Evolutionary conservation across 306 rosid genomes (phyloP).

Genomic region (Gynostemma pentaphyllum): DNA sequence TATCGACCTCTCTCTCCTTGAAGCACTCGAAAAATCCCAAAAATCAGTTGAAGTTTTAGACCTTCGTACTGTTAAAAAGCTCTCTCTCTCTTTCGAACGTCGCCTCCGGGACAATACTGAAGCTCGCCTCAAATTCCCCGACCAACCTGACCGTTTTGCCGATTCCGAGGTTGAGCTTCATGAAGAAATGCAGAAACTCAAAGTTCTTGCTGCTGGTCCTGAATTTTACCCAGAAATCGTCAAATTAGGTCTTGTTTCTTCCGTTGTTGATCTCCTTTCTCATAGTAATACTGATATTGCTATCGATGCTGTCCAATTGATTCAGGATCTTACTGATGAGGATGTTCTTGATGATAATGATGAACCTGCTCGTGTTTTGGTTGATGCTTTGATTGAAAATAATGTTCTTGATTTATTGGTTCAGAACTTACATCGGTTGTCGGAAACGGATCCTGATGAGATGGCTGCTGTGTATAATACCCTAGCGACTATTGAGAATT

Average conservation of each 20-base stretch:
- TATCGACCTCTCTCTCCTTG: constrained; percentile 60
- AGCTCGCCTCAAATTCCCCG: constrained; percentile 78
- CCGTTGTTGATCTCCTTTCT: constrained; percentile 57
- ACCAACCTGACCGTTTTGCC: constrained; percentile 81
- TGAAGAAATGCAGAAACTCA: constrained; percentile 78
- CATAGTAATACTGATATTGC: constrained; percentile 90
- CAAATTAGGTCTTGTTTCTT: constrained; percentile 52
- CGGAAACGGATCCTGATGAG: constrained; percentile 68
- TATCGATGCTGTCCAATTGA: constrained; percentile 62
- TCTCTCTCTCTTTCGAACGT: constrained; percentile 81
- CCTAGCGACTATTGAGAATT: constrained; percentile 73
- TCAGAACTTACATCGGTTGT: constrained; percentile 60
- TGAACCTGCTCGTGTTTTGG: constrained; percentile 61
- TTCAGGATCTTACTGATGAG: constrained; percentile 81
- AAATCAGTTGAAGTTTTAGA: constrained; percentile 46
- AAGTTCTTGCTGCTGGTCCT: constrained; percentile 76
- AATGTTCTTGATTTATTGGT: constrained; percentile 70
- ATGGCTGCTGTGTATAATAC: constrained; percentile 50
- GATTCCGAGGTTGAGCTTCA: constrained; percentile 91
- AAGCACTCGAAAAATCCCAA: constrained; percentile 73
- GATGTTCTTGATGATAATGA: constrained; percentile 71
- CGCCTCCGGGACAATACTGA: constrained; percentile 80
- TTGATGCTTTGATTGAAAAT: constrained; percentile 59
- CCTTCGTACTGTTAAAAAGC: constrained; percentile 56
- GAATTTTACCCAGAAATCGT: constrained; percentile 87